Conservation (phyloP, 768 basidiomycete genomes). For the Phlegmacium glaucopus region DNA sequence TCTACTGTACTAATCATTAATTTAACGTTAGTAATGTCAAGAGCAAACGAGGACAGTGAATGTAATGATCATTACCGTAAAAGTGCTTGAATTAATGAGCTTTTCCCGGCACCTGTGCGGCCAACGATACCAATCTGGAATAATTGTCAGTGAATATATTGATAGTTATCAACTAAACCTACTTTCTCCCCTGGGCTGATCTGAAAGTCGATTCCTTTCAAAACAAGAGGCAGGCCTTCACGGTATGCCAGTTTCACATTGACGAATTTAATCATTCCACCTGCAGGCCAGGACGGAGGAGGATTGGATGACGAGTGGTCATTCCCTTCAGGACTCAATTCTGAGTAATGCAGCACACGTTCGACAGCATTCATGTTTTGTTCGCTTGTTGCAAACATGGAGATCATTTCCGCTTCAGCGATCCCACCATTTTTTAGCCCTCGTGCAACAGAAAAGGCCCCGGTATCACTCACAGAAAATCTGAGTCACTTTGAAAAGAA, state of each 20-base stretch:
- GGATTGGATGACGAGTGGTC: constrained; percentile 36
- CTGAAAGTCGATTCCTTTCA: constrained; percentile 56
- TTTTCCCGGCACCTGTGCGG: constrained; percentile 50
- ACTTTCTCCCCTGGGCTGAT: constrained; percentile 67
- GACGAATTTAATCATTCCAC: constrained; percentile 52
- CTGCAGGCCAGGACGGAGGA: constrained; percentile 43
- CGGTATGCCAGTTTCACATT: constrained; percentile 60
- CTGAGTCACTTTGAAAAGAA: constrained; percentile 40
- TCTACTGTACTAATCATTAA: constrained; percentile 49
- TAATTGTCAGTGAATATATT: not conserved
- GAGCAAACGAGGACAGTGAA: not conserved
- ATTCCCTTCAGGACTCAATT: constrained; percentile 57
- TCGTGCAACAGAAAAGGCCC: not conserved
- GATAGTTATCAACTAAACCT: not conserved
- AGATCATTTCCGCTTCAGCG: constrained; percentile 47
- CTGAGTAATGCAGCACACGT: constrained; percentile 64
- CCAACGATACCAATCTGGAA: constrained; percentile 44
- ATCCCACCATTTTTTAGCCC: not conserved
- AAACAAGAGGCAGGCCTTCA: constrained; percentile 58
- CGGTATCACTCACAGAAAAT: constrained; percentile 42
- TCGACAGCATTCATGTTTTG: constrained; percentile 76
- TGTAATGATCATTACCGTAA: constrained; percentile 40
- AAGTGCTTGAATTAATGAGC: constrained; percentile 54
- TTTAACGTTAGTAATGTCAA: not conserved
- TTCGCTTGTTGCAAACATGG: constrained; percentile 56